Conservation (phyloP, 106 monocot species). For the Dendrobium nobile region DNA sequence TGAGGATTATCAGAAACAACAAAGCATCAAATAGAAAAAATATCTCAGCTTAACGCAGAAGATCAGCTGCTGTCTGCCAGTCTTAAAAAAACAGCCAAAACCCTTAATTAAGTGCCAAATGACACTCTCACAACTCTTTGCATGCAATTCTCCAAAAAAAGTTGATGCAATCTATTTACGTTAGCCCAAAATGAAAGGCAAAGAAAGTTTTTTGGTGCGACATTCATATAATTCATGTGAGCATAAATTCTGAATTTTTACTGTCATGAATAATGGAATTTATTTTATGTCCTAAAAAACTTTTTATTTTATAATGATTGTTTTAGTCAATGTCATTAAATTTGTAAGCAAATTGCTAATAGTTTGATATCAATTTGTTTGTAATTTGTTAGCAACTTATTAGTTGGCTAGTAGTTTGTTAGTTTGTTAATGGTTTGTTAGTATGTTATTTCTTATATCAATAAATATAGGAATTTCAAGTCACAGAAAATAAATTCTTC, state of each 20-base stretch:
- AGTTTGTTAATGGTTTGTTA: background rate
- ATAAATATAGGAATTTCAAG: background rate
- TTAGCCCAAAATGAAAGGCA: too few relatives aligned
- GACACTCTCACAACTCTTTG: background rate
- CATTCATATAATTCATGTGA: too few relatives aligned
- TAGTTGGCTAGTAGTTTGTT: background rate
- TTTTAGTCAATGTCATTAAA: background rate
- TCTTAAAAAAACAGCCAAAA: background rate
- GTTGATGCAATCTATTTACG: too few relatives aligned
- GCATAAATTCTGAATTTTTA: background rate
- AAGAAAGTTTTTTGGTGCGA: too few relatives aligned
- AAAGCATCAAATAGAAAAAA: background rate
- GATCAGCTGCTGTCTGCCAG: background rate
- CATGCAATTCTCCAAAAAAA: background rate
- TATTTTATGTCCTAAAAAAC: background rate
- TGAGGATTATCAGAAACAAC: background rate
- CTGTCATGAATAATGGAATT: background rate
- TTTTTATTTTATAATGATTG: background rate
- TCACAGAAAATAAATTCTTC: background rate
- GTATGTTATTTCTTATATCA: background rate
- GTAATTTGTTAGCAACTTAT: too few relatives aligned
- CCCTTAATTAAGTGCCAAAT: background rate
- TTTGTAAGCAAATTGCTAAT: background rate
- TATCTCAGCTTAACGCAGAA: background rate
- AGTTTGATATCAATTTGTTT: background rate